Conservation (phyloP, 1,139 yeast genomes). For the Taphrina wiesneri region DNA sequence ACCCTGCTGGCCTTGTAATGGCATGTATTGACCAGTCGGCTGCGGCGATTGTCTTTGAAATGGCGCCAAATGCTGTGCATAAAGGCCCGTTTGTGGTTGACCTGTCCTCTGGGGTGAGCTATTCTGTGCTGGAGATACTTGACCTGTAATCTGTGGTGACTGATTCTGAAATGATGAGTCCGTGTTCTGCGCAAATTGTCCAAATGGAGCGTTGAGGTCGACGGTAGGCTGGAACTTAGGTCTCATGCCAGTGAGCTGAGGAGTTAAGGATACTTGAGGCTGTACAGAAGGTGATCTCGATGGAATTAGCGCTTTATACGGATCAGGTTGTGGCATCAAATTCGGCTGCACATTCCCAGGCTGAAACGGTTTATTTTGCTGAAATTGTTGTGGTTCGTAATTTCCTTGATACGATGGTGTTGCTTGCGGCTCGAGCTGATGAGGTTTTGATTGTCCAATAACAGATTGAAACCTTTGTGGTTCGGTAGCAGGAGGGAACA, state of each 20-base stretch:
- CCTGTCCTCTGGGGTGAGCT: constrained; percentile 12
- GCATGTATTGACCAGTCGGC: background rate
- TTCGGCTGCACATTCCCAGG: constrained; percentile 32
- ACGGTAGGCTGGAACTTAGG: constrained; percentile 21
- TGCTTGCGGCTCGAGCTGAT: constrained; percentile 32
- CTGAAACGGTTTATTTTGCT: constrained; percentile 39
- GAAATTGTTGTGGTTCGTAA: constrained; percentile 41
- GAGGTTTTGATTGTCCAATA: constrained; percentile 22
- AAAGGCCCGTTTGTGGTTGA: background rate
- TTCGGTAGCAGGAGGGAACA: background rate
- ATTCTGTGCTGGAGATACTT: background rate
- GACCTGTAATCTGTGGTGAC: constrained; percentile 7
- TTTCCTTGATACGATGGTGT: constrained; percentile 37
- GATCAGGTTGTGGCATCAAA: background rate
- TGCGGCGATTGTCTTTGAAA: constrained; percentile 6
- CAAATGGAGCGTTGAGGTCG: constrained; percentile 19
- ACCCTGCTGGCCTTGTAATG: background rate
- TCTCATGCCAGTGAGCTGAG: constrained; percentile 16
- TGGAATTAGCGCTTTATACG: background rate
- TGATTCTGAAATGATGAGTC: background rate
- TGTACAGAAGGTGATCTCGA: background rate
- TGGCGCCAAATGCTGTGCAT: background rate
- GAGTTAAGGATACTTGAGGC: background rate
- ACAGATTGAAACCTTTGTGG: background rate
- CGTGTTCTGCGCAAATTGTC: background rate